Base-by-base conservation (phyloP, 2,329 filamentous ascomycete species). In the Cercospora nicotianae region DNA sequence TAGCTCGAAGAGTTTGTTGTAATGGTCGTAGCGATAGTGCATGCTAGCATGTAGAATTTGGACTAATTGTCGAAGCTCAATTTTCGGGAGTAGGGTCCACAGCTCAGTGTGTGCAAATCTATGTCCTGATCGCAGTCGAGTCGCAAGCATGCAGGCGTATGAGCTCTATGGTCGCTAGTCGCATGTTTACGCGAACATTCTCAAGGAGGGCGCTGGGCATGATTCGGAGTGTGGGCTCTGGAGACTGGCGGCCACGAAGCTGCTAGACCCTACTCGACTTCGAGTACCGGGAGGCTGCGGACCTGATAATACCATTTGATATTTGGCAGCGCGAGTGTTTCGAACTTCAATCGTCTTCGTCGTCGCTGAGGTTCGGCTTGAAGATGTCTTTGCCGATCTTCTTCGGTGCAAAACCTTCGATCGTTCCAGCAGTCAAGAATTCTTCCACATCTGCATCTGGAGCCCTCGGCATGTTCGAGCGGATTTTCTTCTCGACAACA, bases 401-500 rank as follows among this genome's bases (percentile, higher is more conserved):
- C 67, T 65, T 72, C 9, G 76, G 74, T 65, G 73, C 71, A 60
- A 76, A 77, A 0, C 76, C 76, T 66, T 78, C 76, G 30, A 78
- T 76, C 3, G 70, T 23, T 64, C 66, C 39, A 64, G 63, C 67
- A 36, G 58, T 61, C 5, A 63, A 18, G 3, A 58, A 51, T 10
- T 66, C 63, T 9, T 60, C 61, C 6, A 66, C 63, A 23, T 63
- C 67, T 7, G 63, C 59, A 36, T 63, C 67, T 12, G 66, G 66
- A 8, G 66, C 63, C 26, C 39, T 60, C 9, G 69, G 63, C 20
- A 58, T 51, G 31, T 69, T 70, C 48, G 67, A 68, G 18, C 64
- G 61, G 9, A 69, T 68, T 60, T 69, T 73, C 42, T 78, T 79
- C 67, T 80, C 79, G 8, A 78, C 70, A 31, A 80, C 72, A 6